Base-by-base conservation (phyloP, 192 early-diverging fungal species). In the Radiomyces spectabilis region DNA sequence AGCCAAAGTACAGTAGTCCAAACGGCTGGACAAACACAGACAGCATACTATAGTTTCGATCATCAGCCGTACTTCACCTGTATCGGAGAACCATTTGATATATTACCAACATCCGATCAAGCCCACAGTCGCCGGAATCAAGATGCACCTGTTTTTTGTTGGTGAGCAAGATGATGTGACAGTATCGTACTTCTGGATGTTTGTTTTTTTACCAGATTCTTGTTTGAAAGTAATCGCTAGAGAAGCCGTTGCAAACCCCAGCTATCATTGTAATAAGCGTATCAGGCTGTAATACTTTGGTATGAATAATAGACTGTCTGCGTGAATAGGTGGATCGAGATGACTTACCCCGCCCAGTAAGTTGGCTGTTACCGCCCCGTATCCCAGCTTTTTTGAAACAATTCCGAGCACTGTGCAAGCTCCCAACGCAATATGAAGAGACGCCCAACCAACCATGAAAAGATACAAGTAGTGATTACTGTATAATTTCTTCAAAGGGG, bases 1-100 rank as follows among this genome's bases (percentile, higher is more conserved):
- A 69, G 0, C 44, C 67, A 25, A 63, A 1, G 19, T 63, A 69
- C 4, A 69, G 46, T 8, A 51, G 22, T n/a, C 52, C 45, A 45
- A 69, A 69, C 1, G 67, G 67, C 25, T 69, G 67, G 16, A 69
- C 59, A 51, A 62, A 69, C 1, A 38, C 41, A 18, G 60, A 55
- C 15, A 69, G 51, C 35, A 69, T 25, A 9, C 63, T 65, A 49
- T 5, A n/a, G n/a, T n/a, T n/a, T n/a, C n/a, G n/a, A n/a, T n/a
- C n/a, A n/a, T n/a, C n/a, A n/a, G n/a, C n/a, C n/a, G n/a, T n/a
- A n/a, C n/a, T n/a, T n/a, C n/a, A n/a, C n/a, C n/a, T n/a, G n/a
- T n/a, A n/a, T n/a, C n/a, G n/a, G n/a, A n/a, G n/a, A n/a, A n/a
- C 19, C 41, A n/a, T 13, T 35, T n/a, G 10, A 13, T 27, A 25